These are phyloP conservation scores for Termitomyces sp. DNA, from an alignment of 768 basidiomycete species.

Conservation along the genomic window DNA sequence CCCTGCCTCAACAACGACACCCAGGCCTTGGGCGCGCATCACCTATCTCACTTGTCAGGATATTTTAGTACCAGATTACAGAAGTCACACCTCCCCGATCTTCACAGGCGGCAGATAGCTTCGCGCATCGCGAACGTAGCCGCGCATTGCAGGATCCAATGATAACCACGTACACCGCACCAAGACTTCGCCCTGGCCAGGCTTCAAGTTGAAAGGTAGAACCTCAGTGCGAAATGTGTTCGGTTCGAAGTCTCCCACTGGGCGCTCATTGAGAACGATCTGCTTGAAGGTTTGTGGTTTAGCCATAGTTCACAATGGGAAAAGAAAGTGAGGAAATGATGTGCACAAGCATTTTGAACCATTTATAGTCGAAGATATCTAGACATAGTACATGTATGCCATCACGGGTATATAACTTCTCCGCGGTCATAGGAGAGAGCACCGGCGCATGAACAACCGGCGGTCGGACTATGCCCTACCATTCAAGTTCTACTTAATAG, in stretches of 20 bases:
- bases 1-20: conserved; percentile 57
- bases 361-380: not conserved
- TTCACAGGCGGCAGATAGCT: conserved; percentile 68
- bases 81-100: conserved; percentile 50
- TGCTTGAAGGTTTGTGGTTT: conserved; percentile 41
- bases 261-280: conserved; percentile 75
- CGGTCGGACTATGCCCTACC: too few species aligned
- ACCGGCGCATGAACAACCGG: not conserved
- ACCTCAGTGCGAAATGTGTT: conserved; percentile 67
- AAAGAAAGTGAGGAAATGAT: not conserved
- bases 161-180: conserved; percentile 78
- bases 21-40: conserved; percentile 71
- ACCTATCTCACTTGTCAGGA: conserved; percentile 25
- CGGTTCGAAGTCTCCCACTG: conserved; percentile 58
- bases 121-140: conserved; percentile 68
- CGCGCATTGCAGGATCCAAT: conserved; percentile 87
- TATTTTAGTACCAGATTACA: not conserved
- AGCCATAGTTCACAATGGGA: conserved; percentile 5
- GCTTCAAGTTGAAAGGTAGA: conserved; percentile 46
- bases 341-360: not conserved
- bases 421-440: not conserved
- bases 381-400: not conserved
- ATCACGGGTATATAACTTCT: not conserved
- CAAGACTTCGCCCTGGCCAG: conserved; percentile 50
- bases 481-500: too few species aligned